Evolutionary conservation across 306 rosid species (phyloP), one percentile per base, ranked within the genome.

Genomic region (Echinosophora koreensis): DNA sequence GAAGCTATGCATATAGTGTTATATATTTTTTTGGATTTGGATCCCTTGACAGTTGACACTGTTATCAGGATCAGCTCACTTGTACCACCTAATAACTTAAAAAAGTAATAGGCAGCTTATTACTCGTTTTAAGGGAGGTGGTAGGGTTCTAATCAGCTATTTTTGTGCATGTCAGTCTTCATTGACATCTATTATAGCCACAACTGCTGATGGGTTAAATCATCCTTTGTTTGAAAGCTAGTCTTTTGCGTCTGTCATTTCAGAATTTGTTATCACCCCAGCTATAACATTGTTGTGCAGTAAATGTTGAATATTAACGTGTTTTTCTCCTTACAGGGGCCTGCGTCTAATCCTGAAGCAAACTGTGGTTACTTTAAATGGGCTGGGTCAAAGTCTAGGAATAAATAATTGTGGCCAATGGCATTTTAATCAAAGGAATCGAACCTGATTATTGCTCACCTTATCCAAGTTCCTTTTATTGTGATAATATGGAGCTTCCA

Each of bases 301-400:
- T 71, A 17, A 38, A 5, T 30, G 28, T 34, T 63, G 60, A 77
- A 73, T 81, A 39, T 63, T 71, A 38, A 73, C 52, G 38, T 70
- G 67, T 12, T 39, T 70, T 62, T 79, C 35, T 80, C 71, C 76
- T 62, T 74, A 6, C 90, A 92, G 97, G 97, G 97, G 37, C 97
- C 99, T 66, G 86, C 92, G 60, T 90, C 93, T 60, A 88, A 95
- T 76, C 85, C 91, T n/a, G 97, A 92, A 78, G 97, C 99, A 78
- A 95, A 92, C 77, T 92, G 99, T 73, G 88, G 90, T 78, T 92
- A 76, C 87, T 95, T 90, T 69, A 88, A 89, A 84, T 96, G 98
- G 97, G 98, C 96, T 68, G 83, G 88, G 52, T 90, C 91, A n/a
- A 95, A 95, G 87, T 80, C 96, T 77, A 90, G 85, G 77, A 83